Conservation (phyloP, 495 filamentous ascomycete genomes). For the Neurospora tetrasperma region DNA sequence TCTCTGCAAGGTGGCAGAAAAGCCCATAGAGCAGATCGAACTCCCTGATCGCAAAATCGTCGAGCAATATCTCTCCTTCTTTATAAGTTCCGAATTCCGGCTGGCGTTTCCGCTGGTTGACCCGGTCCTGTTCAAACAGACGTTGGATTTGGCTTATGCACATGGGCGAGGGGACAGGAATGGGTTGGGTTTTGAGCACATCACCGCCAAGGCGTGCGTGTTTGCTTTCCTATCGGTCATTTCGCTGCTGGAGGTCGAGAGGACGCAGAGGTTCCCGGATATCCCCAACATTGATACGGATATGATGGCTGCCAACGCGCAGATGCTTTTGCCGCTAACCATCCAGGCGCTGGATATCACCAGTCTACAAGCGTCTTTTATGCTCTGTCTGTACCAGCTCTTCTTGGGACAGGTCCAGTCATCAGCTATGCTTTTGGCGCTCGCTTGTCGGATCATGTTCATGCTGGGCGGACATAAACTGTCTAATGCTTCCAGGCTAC, state of each 20-base stretch:
- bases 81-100: constrained; percentile 20
- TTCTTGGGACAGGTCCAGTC: constrained; percentile 37
- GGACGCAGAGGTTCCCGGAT: neutral
- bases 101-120: constrained; percentile 38
- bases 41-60: constrained; percentile 8
- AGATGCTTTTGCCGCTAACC: constrained; percentile 31
- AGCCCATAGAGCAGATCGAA: neutral
- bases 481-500: constrained; percentile 5
- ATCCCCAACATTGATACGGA: constrained; percentile 26
- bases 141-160: constrained; percentile 32
- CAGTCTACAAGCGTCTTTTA: constrained; percentile 32
- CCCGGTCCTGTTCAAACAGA: constrained; percentile 28
- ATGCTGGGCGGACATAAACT: constrained; percentile 36
- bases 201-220: constrained; percentile 30
- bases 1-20: neutral
- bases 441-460: constrained; percentile 37
- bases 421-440: constrained; percentile 30
- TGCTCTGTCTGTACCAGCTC: constrained; percentile 35
- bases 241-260: constrained; percentile 16
- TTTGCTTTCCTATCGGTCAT: constrained; percentile 36
- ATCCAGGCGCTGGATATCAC: constrained; percentile 33
- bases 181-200: constrained; percentile 3
- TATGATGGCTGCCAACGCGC: constrained; percentile 25
- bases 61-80: constrained; percentile 13
- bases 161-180: neutral